Evolutionary conservation across 1,139 yeast species (phyloP), one percentile per base, ranked within the genome.

Genomic region (Taphrina confusa): DNA sequence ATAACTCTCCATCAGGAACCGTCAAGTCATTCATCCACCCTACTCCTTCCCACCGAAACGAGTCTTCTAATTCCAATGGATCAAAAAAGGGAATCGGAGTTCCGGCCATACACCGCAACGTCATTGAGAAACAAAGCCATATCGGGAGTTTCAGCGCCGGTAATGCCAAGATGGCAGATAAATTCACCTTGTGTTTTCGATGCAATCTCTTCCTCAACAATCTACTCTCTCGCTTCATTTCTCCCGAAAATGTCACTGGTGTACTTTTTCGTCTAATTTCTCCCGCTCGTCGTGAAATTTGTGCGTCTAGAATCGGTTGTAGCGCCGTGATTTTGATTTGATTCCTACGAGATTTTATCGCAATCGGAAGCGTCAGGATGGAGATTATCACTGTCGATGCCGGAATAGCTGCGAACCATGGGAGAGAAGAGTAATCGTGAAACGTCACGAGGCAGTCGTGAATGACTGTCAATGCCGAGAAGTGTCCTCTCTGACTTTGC

Each of bases 101-200:
- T 16, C 58, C 58, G 2, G 58, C 36, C 58, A 54, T 54, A 18
- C 51, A 33, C 22, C 58, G 42, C 25, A 54, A 9, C 31, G 58
- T 34, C 31, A 54, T 28, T 12, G 58, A 54, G 34, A 44, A 44
- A 14, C 27, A 18, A n/a, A 54, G 16, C 58, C 58, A 54, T 5
- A 44, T 25, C 11, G 58, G 58, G 14, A 54, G 16, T 44, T 44
- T 54, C 18, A 54, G 33, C 12, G 45, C 44, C 12, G 58, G 58
- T n/a, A 44, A 20, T 1, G 58, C 58, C 36, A 54, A 16, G 27
- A 54, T 23, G 14, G 58, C 20, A 6, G 9, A 25, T 11, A 54
- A 20, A 27, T 54, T 9, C 12, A 54, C 58, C 3, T 28, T 23
- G 16, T 54, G 58, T 22, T 28, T 22, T 14, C 34, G 22, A 34